Evolutionary conservation across 2,329 filamentous ascomycete species (phyloP).

Genomic region (Cladosporium sp.): DNA sequence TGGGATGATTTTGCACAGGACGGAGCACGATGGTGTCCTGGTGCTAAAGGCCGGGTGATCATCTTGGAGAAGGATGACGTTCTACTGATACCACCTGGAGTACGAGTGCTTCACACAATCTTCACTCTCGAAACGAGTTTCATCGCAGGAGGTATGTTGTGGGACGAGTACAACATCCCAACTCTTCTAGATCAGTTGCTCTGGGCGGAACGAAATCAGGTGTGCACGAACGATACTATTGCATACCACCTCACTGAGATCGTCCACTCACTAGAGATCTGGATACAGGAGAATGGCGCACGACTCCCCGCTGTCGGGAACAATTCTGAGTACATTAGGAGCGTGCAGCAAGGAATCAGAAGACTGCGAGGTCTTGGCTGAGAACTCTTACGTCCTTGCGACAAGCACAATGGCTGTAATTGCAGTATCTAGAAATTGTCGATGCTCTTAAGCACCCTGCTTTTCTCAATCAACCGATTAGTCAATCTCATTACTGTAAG

Average conservation of each 20-base stretch:
- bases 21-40: conserved; percentile 3
- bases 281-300: neutral
- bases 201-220: neutral
- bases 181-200: neutral
- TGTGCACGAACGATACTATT: conserved; percentile 1
- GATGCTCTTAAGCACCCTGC: neutral
- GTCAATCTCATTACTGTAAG: neutral
- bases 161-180: conserved; percentile 12
- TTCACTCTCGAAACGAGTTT: conserved; percentile 9
- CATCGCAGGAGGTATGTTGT: conserved; percentile 17
- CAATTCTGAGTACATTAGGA: neutral
- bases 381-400: neutral
- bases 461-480: neutral
- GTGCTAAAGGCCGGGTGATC: conserved; percentile 3
- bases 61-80: conserved; percentile 9
- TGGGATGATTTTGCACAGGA: conserved; percentile 11
- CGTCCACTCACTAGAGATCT: neutral
- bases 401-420: neutral
- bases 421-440: neutral
- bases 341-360: neutral
- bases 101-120: conserved; percentile 4
- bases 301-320: neutral
- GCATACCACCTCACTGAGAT: neutral
- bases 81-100: conserved; percentile 7
- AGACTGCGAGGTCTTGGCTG: neutral